Percentiles rank a stretch among this genome's conserved stretches.
These are phyloP conservation scores for Hydnomerulius pinastri DNA, from an alignment of 768 basidiomycete species.

Conservation along the genomic window DNA sequence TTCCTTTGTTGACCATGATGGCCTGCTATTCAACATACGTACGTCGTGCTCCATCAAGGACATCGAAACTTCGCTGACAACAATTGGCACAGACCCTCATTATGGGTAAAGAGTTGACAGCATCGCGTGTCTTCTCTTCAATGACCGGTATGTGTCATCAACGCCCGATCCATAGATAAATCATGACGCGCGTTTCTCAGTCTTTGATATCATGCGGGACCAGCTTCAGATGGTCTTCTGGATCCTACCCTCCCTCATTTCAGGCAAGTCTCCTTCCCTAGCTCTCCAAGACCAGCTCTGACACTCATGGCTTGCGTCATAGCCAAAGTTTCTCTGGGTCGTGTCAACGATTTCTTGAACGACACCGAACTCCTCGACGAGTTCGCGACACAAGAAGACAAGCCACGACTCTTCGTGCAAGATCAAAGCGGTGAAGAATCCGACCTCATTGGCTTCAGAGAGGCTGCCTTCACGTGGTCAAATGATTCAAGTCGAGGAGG, in stretches of 20 bases:
- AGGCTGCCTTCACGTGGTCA: constrained; percentile 59
- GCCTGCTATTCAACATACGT: constrained; percentile 63
- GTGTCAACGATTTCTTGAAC: constrained; percentile 50
- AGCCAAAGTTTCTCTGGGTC: constrained; percentile 67
- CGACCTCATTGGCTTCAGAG: constrained; percentile 50
- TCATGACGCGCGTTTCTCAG: constrained; percentile 17
- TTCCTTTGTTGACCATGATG: constrained; percentile 68
- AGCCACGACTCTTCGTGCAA: constrained; percentile 2
- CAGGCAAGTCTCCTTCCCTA: constrained; percentile 18
- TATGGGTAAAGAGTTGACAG: constrained; percentile 19
- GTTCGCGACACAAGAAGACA: constrained; percentile 1
- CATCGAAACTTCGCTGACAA: not conserved
- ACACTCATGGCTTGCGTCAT: constrained; percentile 1
- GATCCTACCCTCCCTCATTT: constrained; percentile 31
- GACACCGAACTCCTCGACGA: constrained; percentile 16
- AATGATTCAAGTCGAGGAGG: constrained; percentile 6
- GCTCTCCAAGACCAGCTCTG: constrained; percentile 3
- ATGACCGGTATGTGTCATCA: constrained; percentile 28
- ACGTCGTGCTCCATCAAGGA: constrained; percentile 18
- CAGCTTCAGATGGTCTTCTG: constrained; percentile 44
- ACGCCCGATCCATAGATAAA: not conserved
- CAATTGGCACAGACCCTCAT: constrained; percentile 11
- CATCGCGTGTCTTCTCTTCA: constrained; percentile 41
- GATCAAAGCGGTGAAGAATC: constrained; percentile 11
- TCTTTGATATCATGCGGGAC: constrained; percentile 62